A percentile compares a stretch with the other conserved stretches of the same genome.
phyloP scores from a whole-genome alignment of 345 rosid genomes.

The Litchi chinensis region DNA sequence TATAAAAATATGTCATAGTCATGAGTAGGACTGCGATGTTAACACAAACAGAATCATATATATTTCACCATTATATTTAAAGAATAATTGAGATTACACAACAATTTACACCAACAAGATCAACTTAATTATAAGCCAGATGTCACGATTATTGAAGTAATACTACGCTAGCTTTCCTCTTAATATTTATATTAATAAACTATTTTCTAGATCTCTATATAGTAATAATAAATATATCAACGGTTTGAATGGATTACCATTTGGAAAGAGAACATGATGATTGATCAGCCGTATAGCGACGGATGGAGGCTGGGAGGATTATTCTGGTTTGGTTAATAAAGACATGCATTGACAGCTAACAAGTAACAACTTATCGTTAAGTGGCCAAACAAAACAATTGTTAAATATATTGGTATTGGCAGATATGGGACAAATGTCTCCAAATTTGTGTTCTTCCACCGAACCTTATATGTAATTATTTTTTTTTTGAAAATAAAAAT shows the following conservation, averaged over 20 bases:
- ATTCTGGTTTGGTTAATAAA: background rate
- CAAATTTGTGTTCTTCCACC: too few species aligned
- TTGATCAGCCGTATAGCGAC: background rate
- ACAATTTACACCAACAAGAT: background rate
- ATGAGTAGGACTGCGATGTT: background rate
- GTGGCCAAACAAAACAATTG: background rate
- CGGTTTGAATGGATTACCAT: too few species aligned
- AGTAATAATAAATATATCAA: too few species aligned
- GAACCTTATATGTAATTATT: too few species aligned
- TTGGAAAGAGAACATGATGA: background rate
- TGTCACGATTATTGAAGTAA: too few species aligned
- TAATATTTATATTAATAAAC: too few species aligned
- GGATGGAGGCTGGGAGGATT: background rate
- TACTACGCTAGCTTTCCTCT: too few species aligned
- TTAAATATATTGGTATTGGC: too few species aligned
- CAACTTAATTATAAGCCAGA: too few species aligned
- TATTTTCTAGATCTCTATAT: too few species aligned
- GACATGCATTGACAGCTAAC: background rate
- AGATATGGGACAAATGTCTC: too few species aligned
- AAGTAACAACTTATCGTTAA: background rate
- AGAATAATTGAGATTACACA: background rate
- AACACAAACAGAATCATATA: background rate
- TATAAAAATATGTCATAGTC: background rate
- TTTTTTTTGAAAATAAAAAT: too few species aligned
- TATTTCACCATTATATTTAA: background rate